Percentiles rank a stretch among this genome's conserved stretches.
These are phyloP conservation scores for Astragalus glycyphyllos DNA, from an alignment of 306 rosid species.

Conservation along the genomic window DNA sequence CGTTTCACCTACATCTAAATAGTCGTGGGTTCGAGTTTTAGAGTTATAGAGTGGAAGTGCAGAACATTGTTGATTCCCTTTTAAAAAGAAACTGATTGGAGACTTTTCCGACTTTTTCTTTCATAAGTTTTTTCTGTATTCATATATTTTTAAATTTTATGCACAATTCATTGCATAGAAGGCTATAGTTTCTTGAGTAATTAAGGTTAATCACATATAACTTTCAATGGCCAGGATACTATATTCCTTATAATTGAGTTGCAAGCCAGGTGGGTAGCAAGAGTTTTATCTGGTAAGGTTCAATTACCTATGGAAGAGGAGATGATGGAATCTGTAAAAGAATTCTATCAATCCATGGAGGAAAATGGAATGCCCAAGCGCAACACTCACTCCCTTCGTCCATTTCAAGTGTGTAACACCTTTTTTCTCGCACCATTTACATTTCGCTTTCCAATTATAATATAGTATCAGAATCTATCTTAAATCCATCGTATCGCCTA, in stretches of 20 bases:
- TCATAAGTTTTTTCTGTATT: no score
- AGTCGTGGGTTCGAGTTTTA: no score
- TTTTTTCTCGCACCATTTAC: neutral
- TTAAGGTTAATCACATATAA: neutral
- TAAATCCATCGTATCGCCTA: no score
- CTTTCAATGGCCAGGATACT: conserved; percentile 15
- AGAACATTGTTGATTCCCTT: neutral
- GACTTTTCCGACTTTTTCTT: no score
- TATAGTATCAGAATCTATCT: no score
- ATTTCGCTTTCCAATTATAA: no score
- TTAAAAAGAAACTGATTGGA: neutral
- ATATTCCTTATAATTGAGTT: conserved; percentile 33
- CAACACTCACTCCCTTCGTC: conserved; percentile 41
- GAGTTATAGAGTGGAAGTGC: no score
- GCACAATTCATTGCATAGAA: neutral
- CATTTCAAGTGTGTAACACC: conserved; percentile 36
- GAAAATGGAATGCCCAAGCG: conserved; percentile 39
- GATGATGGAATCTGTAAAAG: conserved; percentile 42
- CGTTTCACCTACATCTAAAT: no score
- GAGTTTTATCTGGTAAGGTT: conserved; percentile 47
- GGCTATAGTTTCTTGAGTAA: neutral
- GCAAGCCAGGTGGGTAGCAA: conserved; percentile 51
- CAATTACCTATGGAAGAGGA: conserved; percentile 40
- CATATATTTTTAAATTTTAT: neutral
- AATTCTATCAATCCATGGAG: conserved; percentile 40